Percentiles rank a stretch among this genome's conserved stretches.
These are phyloP conservation scores for Cenchrus purpureus DNA, from an alignment of 176 grass and related monocot genomes.

Conservation along the genomic window DNA sequence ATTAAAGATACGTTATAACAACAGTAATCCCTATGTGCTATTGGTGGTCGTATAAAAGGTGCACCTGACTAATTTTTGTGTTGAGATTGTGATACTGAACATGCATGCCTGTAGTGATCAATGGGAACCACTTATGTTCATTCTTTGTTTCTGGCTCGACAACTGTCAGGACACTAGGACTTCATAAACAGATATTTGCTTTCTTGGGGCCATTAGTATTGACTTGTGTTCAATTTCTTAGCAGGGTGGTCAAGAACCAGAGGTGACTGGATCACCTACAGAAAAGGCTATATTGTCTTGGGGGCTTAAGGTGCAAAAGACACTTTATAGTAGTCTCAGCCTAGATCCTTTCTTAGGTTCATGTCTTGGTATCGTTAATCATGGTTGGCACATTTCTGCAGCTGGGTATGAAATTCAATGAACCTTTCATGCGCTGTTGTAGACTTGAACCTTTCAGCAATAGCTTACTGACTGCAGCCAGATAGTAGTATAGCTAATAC, in stretches of 20 bases:
- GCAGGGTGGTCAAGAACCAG: conserved; percentile 65
- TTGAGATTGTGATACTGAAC: not conserved
- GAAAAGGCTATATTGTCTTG: conserved; percentile 95
- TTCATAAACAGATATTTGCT: not conserved
- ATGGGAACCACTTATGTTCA: not conserved
- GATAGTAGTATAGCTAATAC: no score
- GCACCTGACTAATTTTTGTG: not conserved
- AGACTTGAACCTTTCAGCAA: no score
- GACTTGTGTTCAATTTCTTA: conserved; percentile 30
- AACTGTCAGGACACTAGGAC: not conserved
- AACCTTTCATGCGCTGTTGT: not conserved
- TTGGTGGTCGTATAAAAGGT: no score
- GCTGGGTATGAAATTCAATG: conserved; percentile 91
- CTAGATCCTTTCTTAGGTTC: not conserved
- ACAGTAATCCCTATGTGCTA: not conserved
- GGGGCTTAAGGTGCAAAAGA: conserved; percentile 70
- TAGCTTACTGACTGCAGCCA: no score
- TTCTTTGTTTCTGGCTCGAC: not conserved
- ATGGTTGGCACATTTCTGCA: conserved; percentile 42
- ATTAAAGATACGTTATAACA: not conserved
- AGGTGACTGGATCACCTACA: conserved; percentile 93
- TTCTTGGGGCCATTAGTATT: conserved; percentile 7
- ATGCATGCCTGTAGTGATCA: not conserved
- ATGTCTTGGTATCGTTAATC: not conserved
- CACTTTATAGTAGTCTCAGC: conserved; percentile 16